phyloP scores from a whole-genome alignment of 352 stramenopile species.

The Globisporangium abappressorium region DNA sequence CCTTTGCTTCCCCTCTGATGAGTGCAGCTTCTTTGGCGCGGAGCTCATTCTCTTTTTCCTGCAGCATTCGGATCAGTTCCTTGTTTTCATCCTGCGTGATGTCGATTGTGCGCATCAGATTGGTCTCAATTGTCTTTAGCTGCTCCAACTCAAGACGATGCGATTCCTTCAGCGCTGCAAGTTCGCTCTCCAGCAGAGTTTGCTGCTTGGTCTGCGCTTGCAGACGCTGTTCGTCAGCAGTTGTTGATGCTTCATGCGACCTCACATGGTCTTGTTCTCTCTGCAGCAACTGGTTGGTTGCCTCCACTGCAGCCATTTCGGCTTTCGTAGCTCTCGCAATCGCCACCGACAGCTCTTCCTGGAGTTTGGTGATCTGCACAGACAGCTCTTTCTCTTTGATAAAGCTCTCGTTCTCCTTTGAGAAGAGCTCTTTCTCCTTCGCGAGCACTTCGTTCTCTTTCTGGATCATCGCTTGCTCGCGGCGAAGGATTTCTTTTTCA shows the following conservation, averaged over 20 bases:
- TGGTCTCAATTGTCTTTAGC: constrained; percentile 8
- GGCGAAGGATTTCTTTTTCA: constrained; percentile 43
- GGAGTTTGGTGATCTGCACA: constrained; percentile 24
- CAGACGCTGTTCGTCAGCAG: not conserved
- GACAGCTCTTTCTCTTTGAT: constrained; percentile 29
- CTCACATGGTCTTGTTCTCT: constrained; percentile 3
- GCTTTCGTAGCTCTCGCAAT: constrained; percentile 22
- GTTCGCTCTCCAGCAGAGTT: not conserved
- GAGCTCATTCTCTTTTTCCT: constrained; percentile 23
- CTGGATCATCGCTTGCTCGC: constrained; percentile 33
- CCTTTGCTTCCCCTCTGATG: constrained; percentile 5
- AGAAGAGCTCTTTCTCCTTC: constrained; percentile 34
- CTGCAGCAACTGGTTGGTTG: constrained; percentile 16
- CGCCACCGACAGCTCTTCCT: constrained; percentile 24
- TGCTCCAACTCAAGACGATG: constrained; percentile 10
- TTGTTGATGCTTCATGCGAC: not conserved
- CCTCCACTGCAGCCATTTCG: constrained; percentile 28
- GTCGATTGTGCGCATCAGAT: constrained; percentile 20
- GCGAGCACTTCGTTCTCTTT: constrained; percentile 32
- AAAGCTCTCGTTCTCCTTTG: constrained; percentile 35
- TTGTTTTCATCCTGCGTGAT: constrained; percentile 14
- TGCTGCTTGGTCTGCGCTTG: constrained; percentile 4
- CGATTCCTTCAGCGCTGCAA: constrained; percentile 5
- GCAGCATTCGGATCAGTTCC: constrained; percentile 18
- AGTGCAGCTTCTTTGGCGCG: constrained; percentile 17